Conservation (phyloP, 1,139 yeast genomes). For the Kluyveromyces marxianus region DNA sequence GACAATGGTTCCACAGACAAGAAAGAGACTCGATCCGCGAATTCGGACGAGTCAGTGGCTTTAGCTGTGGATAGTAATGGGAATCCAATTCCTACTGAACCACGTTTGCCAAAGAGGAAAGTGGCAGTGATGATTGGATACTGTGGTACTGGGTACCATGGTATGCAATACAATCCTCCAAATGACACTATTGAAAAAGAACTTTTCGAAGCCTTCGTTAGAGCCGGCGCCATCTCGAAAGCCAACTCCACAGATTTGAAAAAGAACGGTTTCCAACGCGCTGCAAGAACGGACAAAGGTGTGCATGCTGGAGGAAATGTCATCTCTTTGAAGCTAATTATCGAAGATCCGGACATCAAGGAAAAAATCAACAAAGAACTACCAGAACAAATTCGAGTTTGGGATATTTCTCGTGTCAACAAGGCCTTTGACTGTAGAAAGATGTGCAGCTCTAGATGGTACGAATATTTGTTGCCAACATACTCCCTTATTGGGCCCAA, state of each 20-base stretch:
- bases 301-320: conserved; percentile 98
- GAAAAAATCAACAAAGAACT: conserved; percentile 62
- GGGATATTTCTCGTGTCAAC: conserved; percentile 90
- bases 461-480: conserved; percentile 89
- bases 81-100: conserved; percentile 41
- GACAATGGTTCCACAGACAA: conserved; percentile 11
- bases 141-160: conserved; percentile 97
- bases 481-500: conserved; percentile 87
- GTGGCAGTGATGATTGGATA: conserved; percentile 93
- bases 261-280: conserved; percentile 87
- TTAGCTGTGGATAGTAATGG: conserved; percentile 50
- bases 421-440: conserved; percentile 91
- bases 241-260: conserved; percentile 87
- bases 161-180: conserved; percentile 94
- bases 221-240: conserved; percentile 84
- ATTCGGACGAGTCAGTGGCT: conserved; percentile 7
- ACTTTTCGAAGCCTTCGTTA: conserved; percentile 72
- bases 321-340: conserved; percentile 76
- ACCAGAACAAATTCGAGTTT: conserved; percentile 81
- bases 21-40: conserved; percentile 13
- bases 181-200: conserved; percentile 90
- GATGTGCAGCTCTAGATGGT: conserved; percentile 88
- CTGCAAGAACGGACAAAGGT: conserved; percentile 97
- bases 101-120: conserved; percentile 42
- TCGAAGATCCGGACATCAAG: conserved; percentile 77